These are phyloP conservation scores for rapeseed (Brassica napus) DNA, from an alignment of 345 rosid species.

Conservation along the genomic window DNA sequence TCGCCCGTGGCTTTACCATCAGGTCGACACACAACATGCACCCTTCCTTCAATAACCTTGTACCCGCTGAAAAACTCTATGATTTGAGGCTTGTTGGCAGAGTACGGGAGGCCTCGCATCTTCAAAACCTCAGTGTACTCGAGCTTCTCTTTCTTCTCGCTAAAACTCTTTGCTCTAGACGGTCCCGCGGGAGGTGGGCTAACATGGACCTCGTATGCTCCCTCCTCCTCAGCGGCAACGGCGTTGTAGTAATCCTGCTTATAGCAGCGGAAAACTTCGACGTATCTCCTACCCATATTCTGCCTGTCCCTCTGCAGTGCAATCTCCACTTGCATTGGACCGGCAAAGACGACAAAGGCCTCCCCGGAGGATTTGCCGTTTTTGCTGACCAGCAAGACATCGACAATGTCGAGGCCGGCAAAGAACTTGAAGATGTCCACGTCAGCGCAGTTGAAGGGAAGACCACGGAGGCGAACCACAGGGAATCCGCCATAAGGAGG, in stretches of 20 bases:
- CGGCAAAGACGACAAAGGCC: slow-evolving; percentile 82
- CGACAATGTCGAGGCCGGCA: slow-evolving; percentile 88
- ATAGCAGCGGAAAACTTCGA: slow-evolving; percentile 87
- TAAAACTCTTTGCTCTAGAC: slow-evolving; percentile 59
- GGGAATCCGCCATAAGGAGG: slow-evolving; percentile 74
- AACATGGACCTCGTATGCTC: slow-evolving; percentile 64
- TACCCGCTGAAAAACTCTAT: slow-evolving; percentile 67
- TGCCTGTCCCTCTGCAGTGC: slow-evolving; percentile 87
- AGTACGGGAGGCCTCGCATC: slow-evolving; percentile 92
- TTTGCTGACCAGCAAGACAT: slow-evolving; percentile 77
- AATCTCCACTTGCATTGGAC: slow-evolving; percentile 77
- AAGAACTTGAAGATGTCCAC: slow-evolving; percentile 90
- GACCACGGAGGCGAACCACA: slow-evolving; percentile 90
- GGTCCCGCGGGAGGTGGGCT: slow-evolving; percentile 51
- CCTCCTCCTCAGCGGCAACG: slow-evolving; percentile 76
- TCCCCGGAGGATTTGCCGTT: slow-evolving; percentile 83
- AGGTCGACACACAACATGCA: slow-evolving; percentile 82
- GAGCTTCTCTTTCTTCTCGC: slow-evolving; percentile 72
- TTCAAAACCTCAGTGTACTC: slow-evolving; percentile 80
- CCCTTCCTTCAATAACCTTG: slow-evolving; percentile 57
- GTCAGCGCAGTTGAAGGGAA: slow-evolving; percentile 91
- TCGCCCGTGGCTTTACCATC: slow-evolving; percentile 97
- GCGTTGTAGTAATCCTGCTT: slow-evolving; percentile 84
- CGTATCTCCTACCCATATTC: slow-evolving; percentile 88
- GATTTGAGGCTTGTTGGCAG: slow-evolving; percentile 65